A percentile compares a stretch with the other conserved stretches of the same genome.
phyloP scores from a whole-genome alignment of 169 alveolate genomes.

The Cyclospora cayetanensis region DNA sequence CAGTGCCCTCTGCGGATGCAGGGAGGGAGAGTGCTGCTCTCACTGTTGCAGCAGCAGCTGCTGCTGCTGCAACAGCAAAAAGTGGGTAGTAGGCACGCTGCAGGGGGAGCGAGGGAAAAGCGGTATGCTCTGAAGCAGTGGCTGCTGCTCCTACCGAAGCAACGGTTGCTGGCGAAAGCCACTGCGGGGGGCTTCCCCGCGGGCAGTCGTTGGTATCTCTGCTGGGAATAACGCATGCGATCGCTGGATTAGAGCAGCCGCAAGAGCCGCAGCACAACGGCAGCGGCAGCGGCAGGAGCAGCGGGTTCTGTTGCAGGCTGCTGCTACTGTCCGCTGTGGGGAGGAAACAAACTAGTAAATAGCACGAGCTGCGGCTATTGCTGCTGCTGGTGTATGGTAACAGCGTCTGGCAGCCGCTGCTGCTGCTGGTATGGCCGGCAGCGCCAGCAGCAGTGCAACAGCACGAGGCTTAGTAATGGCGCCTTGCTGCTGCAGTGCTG shows the following conservation, averaged over 20 bases:
- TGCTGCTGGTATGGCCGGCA: background rate
- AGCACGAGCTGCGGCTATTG: constrained; percentile 14
- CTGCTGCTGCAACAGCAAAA: background rate
- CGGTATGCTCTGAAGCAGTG: background rate
- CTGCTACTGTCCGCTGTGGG: background rate
- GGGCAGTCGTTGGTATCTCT: background rate
- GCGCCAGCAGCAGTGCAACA: background rate
- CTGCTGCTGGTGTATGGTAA: constrained; percentile 9
- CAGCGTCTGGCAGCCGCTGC: background rate
- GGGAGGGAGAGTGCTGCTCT: background rate
- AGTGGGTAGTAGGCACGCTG: background rate
- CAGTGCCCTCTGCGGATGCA: background rate
- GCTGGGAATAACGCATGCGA: background rate
- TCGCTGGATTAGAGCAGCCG: background rate
- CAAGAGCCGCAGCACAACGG: constrained; percentile 31
- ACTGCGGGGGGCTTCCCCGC: background rate
- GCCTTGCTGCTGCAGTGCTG: constrained; percentile 17
- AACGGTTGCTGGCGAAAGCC: background rate
- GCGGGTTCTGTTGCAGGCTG: background rate
- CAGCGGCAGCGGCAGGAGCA: background rate
- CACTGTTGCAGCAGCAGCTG: constrained; percentile 36
- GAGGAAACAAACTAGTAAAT: background rate
- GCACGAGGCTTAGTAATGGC: background rate
- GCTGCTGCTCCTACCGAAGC: background rate
- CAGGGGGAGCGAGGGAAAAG: background rate